Evolutionary conservation across 495 filamentous ascomycete species (phyloP).

Genomic region (Opeltia flavorubescens): DNA sequence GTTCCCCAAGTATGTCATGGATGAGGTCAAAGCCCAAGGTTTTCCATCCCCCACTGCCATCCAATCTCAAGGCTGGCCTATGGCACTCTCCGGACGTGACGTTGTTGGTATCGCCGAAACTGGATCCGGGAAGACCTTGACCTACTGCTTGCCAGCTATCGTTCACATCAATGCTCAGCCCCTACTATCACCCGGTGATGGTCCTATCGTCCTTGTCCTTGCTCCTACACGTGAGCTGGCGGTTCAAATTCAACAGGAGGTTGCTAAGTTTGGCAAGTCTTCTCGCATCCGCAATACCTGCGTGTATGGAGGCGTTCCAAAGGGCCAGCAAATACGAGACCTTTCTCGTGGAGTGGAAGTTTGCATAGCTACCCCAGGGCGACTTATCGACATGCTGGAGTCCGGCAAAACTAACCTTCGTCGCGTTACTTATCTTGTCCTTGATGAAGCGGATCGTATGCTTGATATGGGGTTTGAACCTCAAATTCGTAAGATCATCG

Average conservation of each 20-base stretch:
- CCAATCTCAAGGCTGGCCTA: constrained; percentile 97
- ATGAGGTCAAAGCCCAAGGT: constrained; percentile 94
- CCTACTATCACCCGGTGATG: constrained; percentile 89
- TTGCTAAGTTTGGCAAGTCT: constrained; percentile 93
- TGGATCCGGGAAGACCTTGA: constrained; percentile 96
- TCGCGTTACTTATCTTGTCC: constrained; percentile 88
- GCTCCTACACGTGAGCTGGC: constrained; percentile 95
- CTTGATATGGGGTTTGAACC: constrained; percentile 86
- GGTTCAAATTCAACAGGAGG: constrained; percentile 92
- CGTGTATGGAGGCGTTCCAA: constrained; percentile 97
- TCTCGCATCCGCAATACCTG: constrained; percentile 98
- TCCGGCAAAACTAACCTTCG: constrained; percentile 95
- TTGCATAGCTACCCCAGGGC: constrained; percentile 91
- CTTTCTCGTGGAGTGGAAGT: constrained; percentile 78
- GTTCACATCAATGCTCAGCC: constrained; percentile 99
- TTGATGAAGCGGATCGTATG: constrained; percentile 85
- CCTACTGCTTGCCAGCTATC: constrained; percentile 95
- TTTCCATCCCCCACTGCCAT: constrained; percentile 87
- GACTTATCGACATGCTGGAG: constrained; percentile 97
- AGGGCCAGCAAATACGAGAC: constrained; percentile 90
- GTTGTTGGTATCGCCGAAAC: constrained; percentile 99
- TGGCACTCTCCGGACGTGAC: constrained; percentile 95
- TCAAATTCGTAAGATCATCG: constrained; percentile 86
- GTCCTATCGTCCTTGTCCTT: constrained; percentile 88
- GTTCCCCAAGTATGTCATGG: constrained; percentile 93